Conservation (phyloP, 73 alveolate species). For the Symbiodinium natans region DNA sequence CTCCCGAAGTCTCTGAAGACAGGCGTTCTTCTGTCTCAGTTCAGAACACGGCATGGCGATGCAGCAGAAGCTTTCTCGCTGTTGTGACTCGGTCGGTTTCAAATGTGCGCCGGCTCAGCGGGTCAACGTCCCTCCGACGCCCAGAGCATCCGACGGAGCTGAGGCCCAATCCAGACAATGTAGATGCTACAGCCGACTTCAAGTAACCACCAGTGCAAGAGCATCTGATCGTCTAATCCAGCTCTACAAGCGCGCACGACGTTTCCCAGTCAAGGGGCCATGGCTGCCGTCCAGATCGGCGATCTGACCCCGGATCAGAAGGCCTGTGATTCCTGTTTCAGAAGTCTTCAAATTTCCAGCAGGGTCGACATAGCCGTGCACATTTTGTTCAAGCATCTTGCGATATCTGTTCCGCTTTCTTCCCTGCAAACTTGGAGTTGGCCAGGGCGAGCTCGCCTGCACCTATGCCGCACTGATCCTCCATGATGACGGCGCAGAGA, state of each 20-base stretch:
- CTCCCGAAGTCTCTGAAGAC: too few species aligned
- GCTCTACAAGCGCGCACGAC: neutral
- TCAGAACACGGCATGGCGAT: too few species aligned
- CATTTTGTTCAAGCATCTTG: too few species aligned
- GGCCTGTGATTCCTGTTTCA: neutral
- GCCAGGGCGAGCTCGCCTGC: slow-evolving; percentile 98
- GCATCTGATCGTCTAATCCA: too few species aligned
- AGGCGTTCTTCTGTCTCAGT: neutral
- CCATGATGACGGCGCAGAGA: slow-evolving; percentile 97
- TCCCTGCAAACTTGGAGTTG: neutral
- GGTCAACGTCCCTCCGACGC: too few species aligned
- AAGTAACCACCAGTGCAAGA: too few species aligned
- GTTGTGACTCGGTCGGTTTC: neutral
- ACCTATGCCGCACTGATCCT: slow-evolving; percentile 98
- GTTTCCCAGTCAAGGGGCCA: neutral
- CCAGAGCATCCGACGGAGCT: too few species aligned
- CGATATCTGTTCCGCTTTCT: neutral
- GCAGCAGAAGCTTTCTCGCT: neutral
- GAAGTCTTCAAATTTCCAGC: neutral
- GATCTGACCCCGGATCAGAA: slow-evolving; percentile 46
- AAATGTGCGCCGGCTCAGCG: too few species aligned
- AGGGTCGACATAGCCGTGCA: neutral
- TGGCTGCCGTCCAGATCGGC: slow-evolving; percentile 29
- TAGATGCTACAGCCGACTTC: too few species aligned
- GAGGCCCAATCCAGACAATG: too few species aligned